phyloP scores from a whole-genome alignment of 2,329 filamentous ascomycete genomes.

The Diaporthe destruens region DNA sequence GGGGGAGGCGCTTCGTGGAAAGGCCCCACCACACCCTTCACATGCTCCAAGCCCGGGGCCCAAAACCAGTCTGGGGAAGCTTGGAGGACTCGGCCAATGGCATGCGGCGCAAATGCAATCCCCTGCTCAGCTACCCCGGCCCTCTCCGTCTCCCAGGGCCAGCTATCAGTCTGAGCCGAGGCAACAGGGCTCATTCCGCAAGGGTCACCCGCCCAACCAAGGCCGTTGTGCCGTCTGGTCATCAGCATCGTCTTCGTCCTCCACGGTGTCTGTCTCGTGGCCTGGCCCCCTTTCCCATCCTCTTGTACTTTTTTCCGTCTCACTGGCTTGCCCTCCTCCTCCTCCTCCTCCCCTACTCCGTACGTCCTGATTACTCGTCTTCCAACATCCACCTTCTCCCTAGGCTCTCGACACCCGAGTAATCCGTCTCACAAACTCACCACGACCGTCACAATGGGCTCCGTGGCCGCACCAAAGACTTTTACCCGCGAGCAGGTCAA shows the following conservation, averaged over 20 bases:
- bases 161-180: constrained; percentile 30
- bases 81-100: constrained; percentile 25
- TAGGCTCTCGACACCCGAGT: background rate
- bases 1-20: background rate
- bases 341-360: too few species aligned
- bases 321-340: background rate
- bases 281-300: too few species aligned
- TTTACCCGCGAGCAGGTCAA: constrained; percentile 76
- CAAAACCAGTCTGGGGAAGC: constrained; percentile 32
- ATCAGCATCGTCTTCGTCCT: constrained; percentile 25
- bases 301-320: background rate
- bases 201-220: constrained; percentile 29
- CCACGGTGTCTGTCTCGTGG: background rate
- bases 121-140: constrained; percentile 21
- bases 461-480: constrained; percentile 56
- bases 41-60: constrained; percentile 27
- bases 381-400: background rate
- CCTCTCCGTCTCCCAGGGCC: constrained; percentile 7
- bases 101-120: constrained; percentile 9
- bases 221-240: constrained; percentile 15
- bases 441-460: constrained; percentile 47
- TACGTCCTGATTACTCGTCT: background rate
- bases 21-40: constrained; percentile 31
- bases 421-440: background rate
- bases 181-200: constrained; percentile 31